Conservation (phyloP, 768 basidiomycete species). For the Termitomyces eurrhizus region DNA sequence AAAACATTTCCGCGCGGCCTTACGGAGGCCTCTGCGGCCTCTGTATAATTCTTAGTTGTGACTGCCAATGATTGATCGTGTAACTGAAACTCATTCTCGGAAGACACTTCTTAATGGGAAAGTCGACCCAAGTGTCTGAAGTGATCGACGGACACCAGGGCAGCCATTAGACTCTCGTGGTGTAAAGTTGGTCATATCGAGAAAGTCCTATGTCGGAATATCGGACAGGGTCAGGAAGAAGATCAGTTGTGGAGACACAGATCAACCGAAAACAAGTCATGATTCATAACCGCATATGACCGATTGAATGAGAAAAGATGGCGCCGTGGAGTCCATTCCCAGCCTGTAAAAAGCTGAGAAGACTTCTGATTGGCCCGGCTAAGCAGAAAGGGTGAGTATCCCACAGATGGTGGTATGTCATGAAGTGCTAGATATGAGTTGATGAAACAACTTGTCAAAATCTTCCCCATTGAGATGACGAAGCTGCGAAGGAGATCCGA, state of each 20-base stretch:
- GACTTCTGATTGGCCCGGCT: not conserved
- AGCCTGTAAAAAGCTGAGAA: not conserved
- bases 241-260: conserved; percentile 4
- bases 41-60: not conserved
- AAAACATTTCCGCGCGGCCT: not conserved
- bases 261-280: conserved; percentile 1
- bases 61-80: not conserved
- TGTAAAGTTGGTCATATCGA: conserved; percentile 10
- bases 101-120: not conserved
- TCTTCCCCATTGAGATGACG: conserved; percentile 5
- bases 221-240: conserved; percentile 7
- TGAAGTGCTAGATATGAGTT: conserved; percentile 5
- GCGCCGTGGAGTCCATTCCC: not conserved
- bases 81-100: conserved; percentile 2
- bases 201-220: conserved; percentile 2
- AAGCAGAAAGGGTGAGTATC: not conserved
- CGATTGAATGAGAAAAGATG: not conserved
- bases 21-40: not conserved
- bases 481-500: conserved; percentile 2
- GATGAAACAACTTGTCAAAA: conserved; percentile 1
- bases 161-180: conserved; percentile 11
- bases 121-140: not conserved
- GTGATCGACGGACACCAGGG: conserved; percentile 3
- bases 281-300: conserved; percentile 3
- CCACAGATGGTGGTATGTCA: not conserved